Conservation (phyloP, 768 basidiomycete genomes). For the Pholiota microspora region DNA sequence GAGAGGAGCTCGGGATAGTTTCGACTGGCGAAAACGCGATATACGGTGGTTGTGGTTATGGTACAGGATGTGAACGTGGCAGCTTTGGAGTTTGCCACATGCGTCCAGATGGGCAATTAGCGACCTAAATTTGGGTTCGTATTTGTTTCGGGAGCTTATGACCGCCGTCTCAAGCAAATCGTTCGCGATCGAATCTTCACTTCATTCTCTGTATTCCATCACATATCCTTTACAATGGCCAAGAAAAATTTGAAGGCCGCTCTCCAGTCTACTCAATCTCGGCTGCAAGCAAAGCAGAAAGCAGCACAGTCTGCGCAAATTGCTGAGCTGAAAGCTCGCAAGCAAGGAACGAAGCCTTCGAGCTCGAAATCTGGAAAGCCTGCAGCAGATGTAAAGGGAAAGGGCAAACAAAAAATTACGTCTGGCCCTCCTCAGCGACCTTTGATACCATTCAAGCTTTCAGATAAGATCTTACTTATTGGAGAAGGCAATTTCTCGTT, state of each 20-base stretch:
- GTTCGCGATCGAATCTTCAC: not conserved
- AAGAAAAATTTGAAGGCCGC: constrained; percentile 66
- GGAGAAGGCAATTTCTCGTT: constrained; percentile 98
- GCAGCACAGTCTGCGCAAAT: constrained; percentile 46
- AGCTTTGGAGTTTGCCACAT: constrained; percentile 11
- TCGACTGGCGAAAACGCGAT: constrained; percentile 9
- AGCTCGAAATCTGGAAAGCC: constrained; percentile 5
- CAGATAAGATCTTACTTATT: constrained; percentile 71
- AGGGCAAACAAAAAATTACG: constrained; percentile 40
- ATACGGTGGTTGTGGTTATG: constrained; percentile 8
- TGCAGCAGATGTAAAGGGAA: constrained; percentile 22
- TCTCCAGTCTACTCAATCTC: constrained; percentile 66
- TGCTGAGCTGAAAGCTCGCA: constrained; percentile 46
- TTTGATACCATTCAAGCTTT: constrained; percentile 63
- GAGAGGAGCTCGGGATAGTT: constrained; percentile 13
- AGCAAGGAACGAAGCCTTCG: constrained; percentile 17
- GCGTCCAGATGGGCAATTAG: constrained; percentile 6
- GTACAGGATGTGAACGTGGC: constrained; percentile 24
- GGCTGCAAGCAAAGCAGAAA: constrained; percentile 62
- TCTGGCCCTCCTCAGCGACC: constrained; percentile 27
- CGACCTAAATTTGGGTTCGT: constrained; percentile 10
- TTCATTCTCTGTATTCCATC: not conserved
- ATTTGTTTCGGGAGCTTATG: constrained; percentile 2
- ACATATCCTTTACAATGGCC: constrained; percentile 33
- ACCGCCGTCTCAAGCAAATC: not conserved